Base-by-base conservation (phyloP, 371 early-diverging fungal genomes). In the Sporodiniella umbellata region DNA sequence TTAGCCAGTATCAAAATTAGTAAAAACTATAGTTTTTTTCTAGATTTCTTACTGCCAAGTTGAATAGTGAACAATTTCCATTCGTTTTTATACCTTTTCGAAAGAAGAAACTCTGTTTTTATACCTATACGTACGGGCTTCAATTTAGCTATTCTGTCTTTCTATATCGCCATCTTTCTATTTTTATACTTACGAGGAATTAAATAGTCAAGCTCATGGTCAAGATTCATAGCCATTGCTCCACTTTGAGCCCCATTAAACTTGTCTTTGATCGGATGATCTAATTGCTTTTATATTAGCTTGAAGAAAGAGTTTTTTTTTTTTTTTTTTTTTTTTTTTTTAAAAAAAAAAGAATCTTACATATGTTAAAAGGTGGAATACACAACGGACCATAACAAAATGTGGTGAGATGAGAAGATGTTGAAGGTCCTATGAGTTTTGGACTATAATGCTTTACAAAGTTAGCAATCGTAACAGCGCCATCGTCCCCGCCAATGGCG, bases 231-330 rank as follows among this genome's bases (percentile, higher is more conserved):
- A 2, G 60, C 67, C 33, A 67, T 37, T 14, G 48, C 61, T n/a
- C 64, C 67, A 51, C 64, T 63, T 53, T 61, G 61, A 30, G 64
- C 70, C 28, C 53, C 70, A 48, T 70, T 70, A 10, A 70, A 30
- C 8, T 57, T 51, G 42, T 70, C 70, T 28, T 25, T 45, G 12
- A 53, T 12, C 1, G 70, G 70, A 8, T 45, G 44, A 48, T 64
- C 64, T 64, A 53, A 21, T 15, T n/a, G n/a, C n/a, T n/a, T n/a
- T n/a, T n/a, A n/a, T n/a, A n/a, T n/a, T n/a, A n/a, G n/a, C n/a
- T n/a, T n/a, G n/a, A n/a, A n/a, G n/a, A 0, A 40, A 19, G 19
- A 7, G 2, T 17, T 40, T 2, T 10, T 7, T 6, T n/a, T 19
- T 18, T 17, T 2, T 2, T 40, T 8, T 2, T 10, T 19, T 19